Percentiles rank a stretch among this genome's conserved stretches.
phyloP scores from a whole-genome alignment of 768 basidiomycete genomes.

The Lactarius hatsudake region DNA sequence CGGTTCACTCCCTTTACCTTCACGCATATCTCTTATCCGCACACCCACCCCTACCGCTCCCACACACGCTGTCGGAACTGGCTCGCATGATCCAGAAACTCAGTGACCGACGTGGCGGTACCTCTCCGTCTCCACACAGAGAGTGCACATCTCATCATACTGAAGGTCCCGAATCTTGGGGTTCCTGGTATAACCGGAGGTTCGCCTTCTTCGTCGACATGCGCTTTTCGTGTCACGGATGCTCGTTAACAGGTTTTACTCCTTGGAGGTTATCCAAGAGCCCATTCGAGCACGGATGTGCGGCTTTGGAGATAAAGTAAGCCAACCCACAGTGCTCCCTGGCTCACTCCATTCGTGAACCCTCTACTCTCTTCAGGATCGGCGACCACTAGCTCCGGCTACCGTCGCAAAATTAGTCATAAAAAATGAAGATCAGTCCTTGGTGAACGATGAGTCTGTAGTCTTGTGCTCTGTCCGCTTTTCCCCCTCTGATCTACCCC shows the following conservation, averaged over 20 bases:
- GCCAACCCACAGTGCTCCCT: constrained; percentile 28
- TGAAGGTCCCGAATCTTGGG: constrained; percentile 61
- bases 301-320: constrained; percentile 93
- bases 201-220: constrained; percentile 35
- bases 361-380: constrained; percentile 56
- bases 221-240: constrained; percentile 1
- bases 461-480: not conserved
- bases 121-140: constrained; percentile 25
- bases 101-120: constrained; percentile 43
- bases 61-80: not conserved
- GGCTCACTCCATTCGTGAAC: constrained; percentile 4
- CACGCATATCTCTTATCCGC: constrained; percentile 7
- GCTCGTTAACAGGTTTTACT: constrained; percentile 58
- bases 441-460: constrained; percentile 76
- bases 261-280: constrained; percentile 82
- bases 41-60: constrained; percentile 25
- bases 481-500: constrained; percentile 1
- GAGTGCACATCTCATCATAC: constrained; percentile 20
- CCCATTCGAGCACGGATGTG: constrained; percentile 92
- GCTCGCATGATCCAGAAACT: constrained; percentile 63
- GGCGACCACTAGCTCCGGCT: constrained; percentile 87
- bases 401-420: constrained; percentile 84
- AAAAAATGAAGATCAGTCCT: constrained; percentile 57
- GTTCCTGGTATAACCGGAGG: constrained; percentile 66
- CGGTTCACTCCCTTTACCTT: constrained; percentile 5